These are phyloP conservation scores for Alternaria conjuncta DNA, from an alignment of 2,329 filamentous ascomycete species.

Conservation along the genomic window DNA sequence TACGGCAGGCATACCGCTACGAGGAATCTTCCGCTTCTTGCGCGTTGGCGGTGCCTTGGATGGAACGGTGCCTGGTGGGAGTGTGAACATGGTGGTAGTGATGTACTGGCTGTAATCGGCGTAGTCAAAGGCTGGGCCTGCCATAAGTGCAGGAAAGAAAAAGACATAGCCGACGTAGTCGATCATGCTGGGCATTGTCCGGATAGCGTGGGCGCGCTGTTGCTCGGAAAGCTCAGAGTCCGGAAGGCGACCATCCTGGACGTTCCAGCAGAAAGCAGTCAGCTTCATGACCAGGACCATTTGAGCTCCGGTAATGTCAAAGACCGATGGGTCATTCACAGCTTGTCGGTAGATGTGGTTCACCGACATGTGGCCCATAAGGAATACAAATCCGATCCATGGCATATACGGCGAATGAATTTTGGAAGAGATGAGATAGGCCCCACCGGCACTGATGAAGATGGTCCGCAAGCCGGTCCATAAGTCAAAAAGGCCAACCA, in stretches of 20 bases:
- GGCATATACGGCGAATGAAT: slow-evolving; percentile 93
- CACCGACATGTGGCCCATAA: slow-evolving; percentile 94
- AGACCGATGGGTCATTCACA: slow-evolving; percentile 65
- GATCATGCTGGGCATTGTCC: slow-evolving; percentile 73
- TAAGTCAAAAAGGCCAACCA: slow-evolving; percentile 90
- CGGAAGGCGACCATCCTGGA: slow-evolving; percentile 86
- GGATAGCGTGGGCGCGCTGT: slow-evolving; percentile 82
- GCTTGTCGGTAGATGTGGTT: slow-evolving; percentile 86
- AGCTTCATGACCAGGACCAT: slow-evolving; percentile 99
- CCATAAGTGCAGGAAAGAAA: slow-evolving; percentile 92
- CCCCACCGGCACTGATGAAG: slow-evolving; percentile 76
- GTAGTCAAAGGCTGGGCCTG: slow-evolving; percentile 92
- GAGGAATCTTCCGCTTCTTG: slow-evolving; percentile 89
- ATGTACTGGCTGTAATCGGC: slow-evolving; percentile 92
- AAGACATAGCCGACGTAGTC: slow-evolving; percentile 90
- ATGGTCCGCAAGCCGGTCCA: slow-evolving; percentile 85
- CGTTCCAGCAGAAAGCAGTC: slow-evolving; percentile 96
- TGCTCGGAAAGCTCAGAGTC: slow-evolving; percentile 81
- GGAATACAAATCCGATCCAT: slow-evolving; percentile 91
- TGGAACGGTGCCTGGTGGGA: slow-evolving; percentile 81
- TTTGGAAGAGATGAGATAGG: slow-evolving; percentile 83
- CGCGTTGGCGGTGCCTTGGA: slow-evolving; percentile 83
- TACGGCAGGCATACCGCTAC: slow-evolving; percentile 83
- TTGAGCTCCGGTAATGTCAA: slow-evolving; percentile 92
- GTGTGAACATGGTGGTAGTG: slow-evolving; percentile 91